These are phyloP conservation scores for Cutaneotrichosporon cavernicola DNA, from an alignment of 1,284 basidiomycete genomes.

Conservation along the genomic window DNA sequence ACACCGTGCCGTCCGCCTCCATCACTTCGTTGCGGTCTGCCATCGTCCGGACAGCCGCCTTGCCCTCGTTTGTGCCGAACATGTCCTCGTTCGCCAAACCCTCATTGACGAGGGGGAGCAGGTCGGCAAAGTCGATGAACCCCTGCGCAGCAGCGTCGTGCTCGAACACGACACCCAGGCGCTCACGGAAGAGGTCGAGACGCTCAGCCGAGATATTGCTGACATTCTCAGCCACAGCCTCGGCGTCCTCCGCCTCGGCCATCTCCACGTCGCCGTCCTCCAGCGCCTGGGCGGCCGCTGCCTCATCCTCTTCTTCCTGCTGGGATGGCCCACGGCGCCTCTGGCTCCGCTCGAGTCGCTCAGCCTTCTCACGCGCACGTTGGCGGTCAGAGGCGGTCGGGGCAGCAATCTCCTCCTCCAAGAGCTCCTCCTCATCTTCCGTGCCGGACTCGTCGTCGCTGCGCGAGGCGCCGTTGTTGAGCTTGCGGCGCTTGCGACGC, in stretches of 20 bases:
- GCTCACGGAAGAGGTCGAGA: constrained; percentile 71
- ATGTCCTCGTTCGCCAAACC: constrained; percentile 67
- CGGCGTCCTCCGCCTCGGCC: constrained; percentile 36
- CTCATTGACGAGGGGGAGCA: constrained; percentile 76
- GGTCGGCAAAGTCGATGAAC: constrained; percentile 66
- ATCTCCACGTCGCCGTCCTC: constrained; percentile 32
- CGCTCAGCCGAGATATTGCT: constrained; percentile 38
- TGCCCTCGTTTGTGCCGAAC: constrained; percentile 79
- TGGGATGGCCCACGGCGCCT: background rate
- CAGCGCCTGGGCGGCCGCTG: constrained; percentile 30
- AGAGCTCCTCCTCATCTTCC: constrained; percentile 56
- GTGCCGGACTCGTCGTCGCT: constrained; percentile 59
- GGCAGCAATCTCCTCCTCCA: constrained; percentile 26
- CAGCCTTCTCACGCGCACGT: constrained; percentile 54
- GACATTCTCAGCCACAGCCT: constrained; percentile 54
- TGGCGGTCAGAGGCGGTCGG: constrained; percentile 37
- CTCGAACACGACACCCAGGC: constrained; percentile 69
- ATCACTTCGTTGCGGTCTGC: constrained; percentile 79
- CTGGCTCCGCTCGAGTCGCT: constrained; percentile 54
- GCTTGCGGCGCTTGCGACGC: constrained; percentile 71
- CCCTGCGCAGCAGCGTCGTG: constrained; percentile 71
- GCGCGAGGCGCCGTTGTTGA: constrained; percentile 62
- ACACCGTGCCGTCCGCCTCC: constrained; percentile 74
- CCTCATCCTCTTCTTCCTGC: constrained; percentile 28
- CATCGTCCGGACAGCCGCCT: constrained; percentile 73